Base-by-base conservation (phyloP, 163 green algal species). In the Chlamydomonas reinhardtii region DNA sequence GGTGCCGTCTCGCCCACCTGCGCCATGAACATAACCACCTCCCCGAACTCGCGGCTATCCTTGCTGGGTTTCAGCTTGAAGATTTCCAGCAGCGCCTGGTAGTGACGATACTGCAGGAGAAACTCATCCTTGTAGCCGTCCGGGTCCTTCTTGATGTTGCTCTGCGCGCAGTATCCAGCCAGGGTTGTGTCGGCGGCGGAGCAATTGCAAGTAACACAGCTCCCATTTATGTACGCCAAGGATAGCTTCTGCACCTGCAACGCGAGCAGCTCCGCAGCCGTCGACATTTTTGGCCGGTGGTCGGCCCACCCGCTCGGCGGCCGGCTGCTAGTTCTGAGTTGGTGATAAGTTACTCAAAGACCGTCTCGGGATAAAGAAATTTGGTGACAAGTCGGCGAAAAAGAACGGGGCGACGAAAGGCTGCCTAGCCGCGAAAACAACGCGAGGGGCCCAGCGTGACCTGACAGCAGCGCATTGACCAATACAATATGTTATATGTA, bases 61-160 rank as follows among this genome's bases (percentile, higher is more conserved):
- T 98, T 94, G 86, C 88, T 94, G 31, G 97, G 97, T 39, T 96
- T 95, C 39, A 99, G 92, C 70, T 91, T 89, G 88, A 99, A 99
- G 11, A 99, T 88, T 24, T 94, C 86, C 76, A 98, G 88, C 70
- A 93, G 93, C 0, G 97, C 96, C 80, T 96, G 83, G 91, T 97
- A 99, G 89, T 99, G 97, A 0, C 92, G 92, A 81, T 94, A 95
- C 92, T 98, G 96, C 65, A 98, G 78, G 81, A 94, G 59, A 74
- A 99, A 99, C 90, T 99, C 97, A 71, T 99, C 96, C 14, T 88
- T 89, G 89, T 99, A 99, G 37, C 97, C 95, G 34, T 97, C 94
- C 0, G 97, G 93, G 87, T 99, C 97, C 24, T 94, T 79, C 88
- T 99, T 99, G 71, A 98, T 96, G 82, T 96, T 95, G 20, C 90